Base-by-base conservation (phyloP, 2,329 filamentous ascomycete genomes). In the Exophiala lecanii-corni region DNA sequence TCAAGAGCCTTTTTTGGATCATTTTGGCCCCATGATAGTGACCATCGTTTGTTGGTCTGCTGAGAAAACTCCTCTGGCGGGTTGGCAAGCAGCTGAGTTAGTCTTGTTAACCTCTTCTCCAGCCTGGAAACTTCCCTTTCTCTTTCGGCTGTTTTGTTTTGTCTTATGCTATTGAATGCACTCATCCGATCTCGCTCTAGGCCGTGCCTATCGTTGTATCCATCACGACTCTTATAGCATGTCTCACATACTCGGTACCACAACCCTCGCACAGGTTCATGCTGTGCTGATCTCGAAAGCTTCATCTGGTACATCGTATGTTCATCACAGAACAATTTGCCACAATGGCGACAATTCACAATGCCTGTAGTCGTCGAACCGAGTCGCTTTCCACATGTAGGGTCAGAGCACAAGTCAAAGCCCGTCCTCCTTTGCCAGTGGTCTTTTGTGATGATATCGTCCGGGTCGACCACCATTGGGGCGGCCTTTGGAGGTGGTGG, bases 251-350 rank as follows among this genome's bases (percentile, higher is more conserved):
- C 91, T 39, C 92, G 73, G 56, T 87, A 94, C 92, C 92, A 98
- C 55, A 87, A 78, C 5, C 92, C 92, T 49, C 91, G 74, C 1
- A 92, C 79, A 0, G 92, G 91, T 52, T 98, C 92, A 65, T 96
- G 88, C 45, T 82, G 78, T 3, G 92, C 92, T 20, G 89, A 84
- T 41, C 89, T 76, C 6, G 89, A 95, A 9, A 98, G 74, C 71
- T 94, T 96, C 86, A 97, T 97, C 69, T 98, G 91, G 61, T 97
- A 98, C 89, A 98, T 95, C 39, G 92, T 97, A 63, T 98, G 92
- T 56, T 91, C 86, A 60, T 97, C 92, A 65, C 92, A 98, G 62
- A 97, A 98, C 30, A 98, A 69, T 56, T 84, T 83, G 5, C 92
- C 92, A 59, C 92, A 98, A 51, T 89, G 88, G 51, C 92, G 78